Base-by-base conservation (phyloP, 2,329 filamentous ascomycete genomes). In the Colletotrichum destructivum region DNA sequence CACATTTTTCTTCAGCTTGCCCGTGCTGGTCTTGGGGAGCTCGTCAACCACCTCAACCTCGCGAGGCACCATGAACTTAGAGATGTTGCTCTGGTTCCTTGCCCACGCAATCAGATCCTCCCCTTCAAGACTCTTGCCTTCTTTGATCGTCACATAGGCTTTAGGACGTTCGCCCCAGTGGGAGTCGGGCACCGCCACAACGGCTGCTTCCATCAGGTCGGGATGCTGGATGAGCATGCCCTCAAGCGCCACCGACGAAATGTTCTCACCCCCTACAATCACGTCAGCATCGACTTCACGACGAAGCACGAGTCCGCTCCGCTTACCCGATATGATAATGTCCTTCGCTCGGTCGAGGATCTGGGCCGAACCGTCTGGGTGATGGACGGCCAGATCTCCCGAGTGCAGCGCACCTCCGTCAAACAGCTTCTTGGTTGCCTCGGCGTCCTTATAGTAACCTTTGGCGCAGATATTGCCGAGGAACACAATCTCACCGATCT, bases 101-200 rank as follows among this genome's bases (percentile, higher is more conserved):
- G 95, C 94, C 96, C 96, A 99, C 59, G 89, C 83, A 69, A 98
- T 95, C 35, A 99, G 85, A 11, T 94, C 92, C 40, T 91, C 85
- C 0, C 91, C 91, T 3, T 83, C 84, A 21, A 94, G 75, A 1
- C 81, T 78, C 77, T 88, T 89, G n/a, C 90, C 92, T 52, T 88
- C 82, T 79, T 94, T 93, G 42, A 95, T 86, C 0, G 96, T 98
- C 71, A 98, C 84, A 79, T 94, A 99, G 0, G 96, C 96, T 83
- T 98, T 98, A 15, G 96, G 96, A n/a, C 94, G 85, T 83, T 99
- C 96, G 31, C 96, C 96, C 69, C 96, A 99, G 79, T 97, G 94
- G 47, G 91, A 91, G 80, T 98, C 95, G 0, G 92, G 87, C 0
- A 98, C 92, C 1, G 94, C 93, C 6, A 98, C 94, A 42, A 98